phyloP scores from a whole-genome alignment of 2,329 filamentous ascomycete species.

The Aaosphaeria pasadenensis region DNA sequence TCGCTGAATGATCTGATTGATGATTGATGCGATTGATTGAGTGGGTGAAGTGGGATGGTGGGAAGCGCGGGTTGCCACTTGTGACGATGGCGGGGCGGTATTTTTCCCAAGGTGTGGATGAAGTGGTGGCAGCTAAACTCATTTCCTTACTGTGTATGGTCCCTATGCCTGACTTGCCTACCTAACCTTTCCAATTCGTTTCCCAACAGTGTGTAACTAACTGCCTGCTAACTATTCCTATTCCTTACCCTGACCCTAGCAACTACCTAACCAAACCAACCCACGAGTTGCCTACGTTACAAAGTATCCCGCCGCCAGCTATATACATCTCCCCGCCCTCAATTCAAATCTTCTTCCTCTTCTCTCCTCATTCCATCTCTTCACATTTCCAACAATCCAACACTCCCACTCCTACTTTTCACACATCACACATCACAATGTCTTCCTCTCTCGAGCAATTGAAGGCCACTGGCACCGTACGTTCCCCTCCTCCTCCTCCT shows the following conservation, averaged over 20 bases:
- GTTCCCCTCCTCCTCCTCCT: constrained; percentile 43
- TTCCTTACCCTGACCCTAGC: too few species aligned
- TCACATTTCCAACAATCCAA: neutral
- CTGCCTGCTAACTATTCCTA: too few species aligned
- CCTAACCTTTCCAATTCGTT: too few species aligned
- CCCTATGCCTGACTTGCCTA: too few species aligned
- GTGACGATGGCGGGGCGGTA: constrained; percentile 24
- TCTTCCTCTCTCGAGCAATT: constrained; percentile 90
- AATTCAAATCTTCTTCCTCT: neutral
- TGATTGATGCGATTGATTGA: too few species aligned
- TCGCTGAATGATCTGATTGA: constrained; percentile 26
- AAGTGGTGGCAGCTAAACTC: constrained; percentile 10
- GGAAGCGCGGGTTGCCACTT: constrained; percentile 18
- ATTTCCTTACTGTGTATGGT: constrained; percentile 2
- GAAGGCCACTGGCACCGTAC: constrained; percentile 93
- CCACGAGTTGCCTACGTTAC: too few species aligned
- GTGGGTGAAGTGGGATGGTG: too few species aligned
- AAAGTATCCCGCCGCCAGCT: neutral
- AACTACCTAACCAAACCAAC: too few species aligned
- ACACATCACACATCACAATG: constrained; percentile 51
- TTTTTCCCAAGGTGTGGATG: neutral
- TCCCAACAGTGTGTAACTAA: constrained; percentile 5
- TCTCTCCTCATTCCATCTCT: neutral
- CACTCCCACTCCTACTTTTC: neutral
- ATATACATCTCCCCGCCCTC: neutral